Percentiles rank a stretch among this genome's conserved stretches.
phyloP scores from a whole-genome alignment of 495 filamentous ascomycete species.

The Penicillium ochrochloron region DNA sequence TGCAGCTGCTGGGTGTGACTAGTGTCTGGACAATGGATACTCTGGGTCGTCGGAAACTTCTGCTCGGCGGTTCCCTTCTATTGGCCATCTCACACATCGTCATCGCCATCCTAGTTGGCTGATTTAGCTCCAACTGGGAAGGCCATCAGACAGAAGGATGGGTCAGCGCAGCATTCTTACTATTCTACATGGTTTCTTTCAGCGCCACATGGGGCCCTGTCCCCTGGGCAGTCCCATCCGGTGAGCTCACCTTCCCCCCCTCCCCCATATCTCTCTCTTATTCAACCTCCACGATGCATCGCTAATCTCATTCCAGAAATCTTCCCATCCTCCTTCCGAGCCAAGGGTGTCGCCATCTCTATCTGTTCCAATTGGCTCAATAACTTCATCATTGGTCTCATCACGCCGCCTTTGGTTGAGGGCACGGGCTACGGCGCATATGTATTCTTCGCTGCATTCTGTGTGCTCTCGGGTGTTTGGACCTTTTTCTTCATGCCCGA shows the following conservation, averaged over 20 bases:
- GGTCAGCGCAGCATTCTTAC: conserved; percentile 51
- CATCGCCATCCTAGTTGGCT: conserved; percentile 53
- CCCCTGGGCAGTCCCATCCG: conserved; percentile 51
- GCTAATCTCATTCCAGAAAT: conserved; percentile 39
- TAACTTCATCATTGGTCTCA: conserved; percentile 61
- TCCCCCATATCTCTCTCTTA: no score
- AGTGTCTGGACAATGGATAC: conserved; percentile 56
- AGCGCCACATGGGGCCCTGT: conserved; percentile 54
- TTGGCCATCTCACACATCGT: conserved; percentile 57
- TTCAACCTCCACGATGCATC: neutral
- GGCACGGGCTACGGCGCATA: conserved; percentile 60
- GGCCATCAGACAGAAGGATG: conserved; percentile 51
- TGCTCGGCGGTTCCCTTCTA: conserved; percentile 49
- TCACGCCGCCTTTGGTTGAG: conserved; percentile 58
- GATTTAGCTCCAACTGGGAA: conserved; percentile 50
- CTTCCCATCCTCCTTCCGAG: conserved; percentile 55
- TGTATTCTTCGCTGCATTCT: conserved; percentile 62
- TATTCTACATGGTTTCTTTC: conserved; percentile 56
- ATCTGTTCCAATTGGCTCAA: conserved; percentile 61
- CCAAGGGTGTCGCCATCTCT: conserved; percentile 56
- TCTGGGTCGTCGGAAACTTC: conserved; percentile 50
- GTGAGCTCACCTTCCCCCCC: conserved; percentile 16
- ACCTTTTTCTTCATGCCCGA: conserved; percentile 60
- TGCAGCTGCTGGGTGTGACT: conserved; percentile 56
- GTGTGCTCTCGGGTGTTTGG: conserved; percentile 57